Conservation (phyloP, 75 land plant species). For the Picea sitchensis region DNA sequence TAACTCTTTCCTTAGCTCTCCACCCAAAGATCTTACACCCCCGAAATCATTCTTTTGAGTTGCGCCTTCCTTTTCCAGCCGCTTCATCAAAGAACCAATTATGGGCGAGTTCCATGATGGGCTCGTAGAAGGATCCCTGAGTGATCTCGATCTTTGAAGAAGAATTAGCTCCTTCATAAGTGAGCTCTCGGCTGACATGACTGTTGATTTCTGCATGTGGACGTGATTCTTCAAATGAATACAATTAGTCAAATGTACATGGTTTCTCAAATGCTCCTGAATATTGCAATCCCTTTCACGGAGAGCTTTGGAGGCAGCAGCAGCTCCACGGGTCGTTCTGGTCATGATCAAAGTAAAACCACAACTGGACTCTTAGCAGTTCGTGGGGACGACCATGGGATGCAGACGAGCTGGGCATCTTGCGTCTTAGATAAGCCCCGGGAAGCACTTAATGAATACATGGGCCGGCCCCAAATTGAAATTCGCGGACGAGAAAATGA, state of each 20-base stretch:
- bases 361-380: background rate
- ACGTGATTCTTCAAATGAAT: constrained; percentile 91
- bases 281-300: constrained; percentile 50
- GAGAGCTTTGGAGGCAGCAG: constrained; percentile 25
- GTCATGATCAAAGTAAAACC: constrained; percentile 49
- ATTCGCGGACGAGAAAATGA: constrained; percentile 5
- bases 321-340: constrained; percentile 23
- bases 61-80: constrained; percentile 24
- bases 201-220: constrained; percentile 59
- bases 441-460: constrained; percentile 4
- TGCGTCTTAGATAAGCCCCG: background rate
- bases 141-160: constrained; percentile 69
- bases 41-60: constrained; percentile 13
- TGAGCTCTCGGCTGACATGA: constrained; percentile 49
- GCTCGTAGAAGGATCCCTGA: constrained; percentile 86
- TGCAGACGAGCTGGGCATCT: background rate
- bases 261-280: constrained; percentile 67
- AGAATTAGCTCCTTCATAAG: constrained; percentile 76
- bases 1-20: constrained; percentile 27
- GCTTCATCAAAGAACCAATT: constrained; percentile 32
- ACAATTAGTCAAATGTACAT: constrained; percentile 89
- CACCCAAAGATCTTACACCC: constrained; percentile 42
- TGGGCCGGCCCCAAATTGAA: background rate
- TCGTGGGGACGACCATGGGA: background rate
- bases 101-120: constrained; percentile 61